Evolutionary conservation across 1,139 yeast species (phyloP).

Genomic region (Suhomyces atakaporum): DNA sequence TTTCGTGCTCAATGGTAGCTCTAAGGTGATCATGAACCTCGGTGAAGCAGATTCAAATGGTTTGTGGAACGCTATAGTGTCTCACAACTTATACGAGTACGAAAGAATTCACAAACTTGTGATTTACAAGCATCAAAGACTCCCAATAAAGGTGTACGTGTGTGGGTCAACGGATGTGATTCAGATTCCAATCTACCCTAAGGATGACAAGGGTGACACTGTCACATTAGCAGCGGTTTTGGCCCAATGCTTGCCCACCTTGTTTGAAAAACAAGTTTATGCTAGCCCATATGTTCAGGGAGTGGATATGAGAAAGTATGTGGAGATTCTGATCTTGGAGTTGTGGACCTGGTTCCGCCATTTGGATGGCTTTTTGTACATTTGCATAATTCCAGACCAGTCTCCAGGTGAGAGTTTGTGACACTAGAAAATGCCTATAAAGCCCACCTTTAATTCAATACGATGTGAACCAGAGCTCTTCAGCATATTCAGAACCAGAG

Average conservation of each 20-base stretch:
- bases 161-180: constrained; percentile 48
- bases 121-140: constrained; percentile 30
- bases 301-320: constrained; percentile 45
- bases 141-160: constrained; percentile 65
- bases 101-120: constrained; percentile 30
- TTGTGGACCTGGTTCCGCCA: constrained; percentile 58
- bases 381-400: constrained; percentile 48
- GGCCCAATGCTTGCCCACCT: constrained; percentile 2
- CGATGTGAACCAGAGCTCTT: too few relatives aligned
- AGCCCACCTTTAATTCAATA: too few relatives aligned
- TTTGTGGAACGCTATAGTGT: constrained; percentile 56
- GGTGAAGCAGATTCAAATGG: constrained; percentile 58
- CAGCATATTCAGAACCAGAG: too few relatives aligned
- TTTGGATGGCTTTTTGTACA: constrained; percentile 77
- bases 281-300: constrained; percentile 67
- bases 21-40: constrained; percentile 74
- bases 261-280: constrained; percentile 27
- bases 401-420: too few relatives aligned
- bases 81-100: constrained; percentile 32
- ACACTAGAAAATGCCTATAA: too few relatives aligned
- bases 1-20: constrained; percentile 68
- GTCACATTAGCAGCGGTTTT: constrained; percentile 41
- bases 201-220: constrained; percentile 15
- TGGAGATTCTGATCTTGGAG: constrained; percentile 43
- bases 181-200: constrained; percentile 46